Evolutionary conservation across 192 early-diverging fungal species (phyloP).

Genomic region (Fimicolochytrium jonesii): DNA sequence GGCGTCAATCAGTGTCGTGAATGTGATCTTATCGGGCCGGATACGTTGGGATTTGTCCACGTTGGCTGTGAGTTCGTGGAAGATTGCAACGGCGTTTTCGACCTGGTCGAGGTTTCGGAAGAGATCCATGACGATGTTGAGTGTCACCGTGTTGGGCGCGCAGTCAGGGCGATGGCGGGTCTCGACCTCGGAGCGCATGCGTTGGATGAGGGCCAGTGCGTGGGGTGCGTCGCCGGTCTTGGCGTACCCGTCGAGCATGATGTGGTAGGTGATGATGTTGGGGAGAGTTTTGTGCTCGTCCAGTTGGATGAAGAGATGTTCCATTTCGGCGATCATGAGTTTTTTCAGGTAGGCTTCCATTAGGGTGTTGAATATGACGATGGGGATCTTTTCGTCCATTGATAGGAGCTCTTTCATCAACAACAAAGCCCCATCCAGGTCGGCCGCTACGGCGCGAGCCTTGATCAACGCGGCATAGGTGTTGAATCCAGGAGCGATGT

Average conservation of each 20-base stretch:
- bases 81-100: constrained; percentile 8
- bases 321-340: constrained; percentile 1
- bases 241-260: constrained; percentile 15
- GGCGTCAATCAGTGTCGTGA: constrained; percentile 22
- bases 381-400: not conserved
- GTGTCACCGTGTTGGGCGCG: constrained; percentile 22
- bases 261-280: constrained; percentile 21
- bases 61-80: not conserved
- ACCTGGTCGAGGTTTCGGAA: constrained; percentile 16
- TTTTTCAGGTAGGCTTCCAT: constrained; percentile 1
- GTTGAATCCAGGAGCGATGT: constrained; percentile 3
- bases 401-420: not conserved
- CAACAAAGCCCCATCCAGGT: not conserved
- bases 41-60: constrained; percentile 1
- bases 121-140: constrained; percentile 32
- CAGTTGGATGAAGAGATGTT: not conserved
- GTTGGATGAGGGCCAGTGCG: constrained; percentile 1
- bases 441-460: not conserved
- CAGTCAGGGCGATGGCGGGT: constrained; percentile 1
- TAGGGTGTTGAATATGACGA: constrained; percentile 14
- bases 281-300: not conserved
- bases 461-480: constrained; percentile 19
- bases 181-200: constrained; percentile 15
- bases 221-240: not conserved
- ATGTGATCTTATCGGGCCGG: constrained; percentile 25